Base-by-base conservation (phyloP, 805 yeast species). In the Cyberlindnera saturnus region DNA sequence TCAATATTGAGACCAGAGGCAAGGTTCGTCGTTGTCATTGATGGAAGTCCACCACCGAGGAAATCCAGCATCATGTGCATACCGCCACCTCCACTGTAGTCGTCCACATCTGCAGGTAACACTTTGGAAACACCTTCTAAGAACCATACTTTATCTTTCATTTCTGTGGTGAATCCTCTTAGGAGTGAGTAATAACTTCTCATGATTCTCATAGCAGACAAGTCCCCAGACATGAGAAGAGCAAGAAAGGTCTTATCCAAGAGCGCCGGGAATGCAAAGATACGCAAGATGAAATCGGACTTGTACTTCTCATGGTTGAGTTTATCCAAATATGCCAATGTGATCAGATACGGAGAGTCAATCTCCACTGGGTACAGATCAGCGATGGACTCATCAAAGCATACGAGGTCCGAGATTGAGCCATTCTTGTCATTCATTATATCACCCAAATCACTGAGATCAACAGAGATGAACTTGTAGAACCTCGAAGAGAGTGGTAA, bases 61-160 rank as follows among this genome's bases (percentile, higher is more conserved):
- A 85, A 85, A 61, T 85, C 93, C 63, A 85, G 66, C 95, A 85
- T 85, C 95, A 85, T 85, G 59, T 84, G 89, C 88, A 83, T 83
- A 48, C 93, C 93, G 41, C 95, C 93, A 48, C 95, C 86, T 34
- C 96, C 95, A 13, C 90, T 81, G 57, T 86, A 85, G 55, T 84
- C 88, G 53, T 90, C 96, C 42, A 87, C 95, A 61, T 89, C 96
- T 10, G 82, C 95, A 0, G 96, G 96, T 38, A 90, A 70, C 1
- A 89, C 95, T 42, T 81, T 79, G 5, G 93, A 78, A 2, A 88
- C 93, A 4, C 97, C 97, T 63, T 90, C 96, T 49, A 90, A 69
- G 53, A 90, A 89, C 97, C 97, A 90, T 15, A 90, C 95, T 53
- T 77, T 77, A 55, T 89, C 93, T 60, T 85, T 86, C 84, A 86